These are phyloP conservation scores for Hericium alpestre DNA, from an alignment of 768 basidiomycete species.

Conservation along the genomic window DNA sequence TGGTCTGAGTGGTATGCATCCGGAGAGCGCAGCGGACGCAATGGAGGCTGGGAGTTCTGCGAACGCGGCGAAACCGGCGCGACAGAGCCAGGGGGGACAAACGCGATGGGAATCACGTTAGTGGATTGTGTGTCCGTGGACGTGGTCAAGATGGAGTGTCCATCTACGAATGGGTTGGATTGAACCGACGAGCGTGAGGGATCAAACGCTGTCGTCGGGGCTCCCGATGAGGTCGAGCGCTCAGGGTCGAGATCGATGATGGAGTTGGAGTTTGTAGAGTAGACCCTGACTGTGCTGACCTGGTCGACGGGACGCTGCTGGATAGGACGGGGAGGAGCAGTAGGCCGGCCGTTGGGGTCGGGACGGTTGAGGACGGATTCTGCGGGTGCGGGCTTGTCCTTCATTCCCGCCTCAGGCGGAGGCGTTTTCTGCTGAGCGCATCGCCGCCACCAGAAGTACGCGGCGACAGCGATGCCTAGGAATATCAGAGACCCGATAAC, in stretches of 20 bases:
- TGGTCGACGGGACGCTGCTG: constrained; percentile 14
- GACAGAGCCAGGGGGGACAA: constrained; percentile 47
- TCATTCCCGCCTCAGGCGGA: constrained; percentile 27
- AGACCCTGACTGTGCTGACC: constrained; percentile 36
- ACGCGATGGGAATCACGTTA: constrained; percentile 80
- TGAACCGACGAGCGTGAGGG: constrained; percentile 22
- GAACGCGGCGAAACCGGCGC: constrained; percentile 12
- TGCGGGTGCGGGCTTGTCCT: constrained; percentile 63
- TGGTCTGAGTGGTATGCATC: constrained; percentile 57
- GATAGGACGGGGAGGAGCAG: constrained; percentile 15
- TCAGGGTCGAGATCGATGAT: constrained; percentile 53
- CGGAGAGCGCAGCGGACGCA: constrained; percentile 49
- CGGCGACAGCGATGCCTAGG: constrained; percentile 37
- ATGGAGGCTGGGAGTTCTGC: background rate
- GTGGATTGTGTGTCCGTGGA: constrained; percentile 66
- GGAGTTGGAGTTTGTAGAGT: constrained; percentile 30
- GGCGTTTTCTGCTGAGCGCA: constrained; percentile 24
- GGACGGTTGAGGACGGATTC: constrained; percentile 71
- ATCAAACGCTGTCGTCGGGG: constrained; percentile 19
- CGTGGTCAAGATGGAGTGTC: constrained; percentile 68
- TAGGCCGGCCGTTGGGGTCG: constrained; percentile 65
- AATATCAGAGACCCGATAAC: constrained; percentile 56
- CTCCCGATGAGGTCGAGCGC: constrained; percentile 23
- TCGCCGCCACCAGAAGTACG: constrained; percentile 59
- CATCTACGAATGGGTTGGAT: constrained; percentile 69